Base-by-base conservation (phyloP, 257 asterid genomes). In the Rehmannia glutinosa region DNA sequence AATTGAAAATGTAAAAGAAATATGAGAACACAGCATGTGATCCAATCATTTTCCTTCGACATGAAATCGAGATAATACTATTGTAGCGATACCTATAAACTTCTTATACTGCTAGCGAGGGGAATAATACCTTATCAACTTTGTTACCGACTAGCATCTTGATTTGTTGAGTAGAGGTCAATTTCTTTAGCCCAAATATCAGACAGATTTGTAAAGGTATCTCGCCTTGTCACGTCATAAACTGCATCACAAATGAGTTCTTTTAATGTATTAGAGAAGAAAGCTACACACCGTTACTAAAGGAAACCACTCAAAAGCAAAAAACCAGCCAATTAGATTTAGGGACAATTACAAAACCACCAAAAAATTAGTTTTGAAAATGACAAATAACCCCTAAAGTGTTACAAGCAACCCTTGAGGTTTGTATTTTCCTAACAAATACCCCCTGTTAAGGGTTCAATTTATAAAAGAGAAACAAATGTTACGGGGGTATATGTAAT, bases 81-180 rank as follows among this genome's bases (percentile, higher is more conserved):
- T 9, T 62, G 6, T 15, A 20, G 25, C 20, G 80, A 84, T 17
- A 83, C 82, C 65, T 81, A n/a, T n/a, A n/a, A n/a, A n/a, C n/a
- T n/a, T n/a, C 30, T 15, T 15, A 43, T 23, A 54, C 16, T 60
- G 60, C 27, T 41, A 17, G 17, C 16, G 12, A 69, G 28, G 25
- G 17, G 8, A 0, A n/a, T n/a, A 30, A 50, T 82, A 87, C 97
- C 96, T 88, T 88, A 62, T 88, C 97, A 27, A 91, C 97, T 83
- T 91, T 91, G 86, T 91, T 91, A 64, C 97, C 96, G 1, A 91
- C 97, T 2, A 91, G 95, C 97, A 91, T 91, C 87, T 91, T 86
- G 92, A 77, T 86, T 86, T 66, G 97, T 86, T 6, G 96, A 86
- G 80, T 88, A 86, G 54, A 84, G 90, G 75, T 91, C 97, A 12